Evolutionary conservation across 768 basidiomycete species (phyloP).

Genomic region (Auriscalpium vulgare): DNA sequence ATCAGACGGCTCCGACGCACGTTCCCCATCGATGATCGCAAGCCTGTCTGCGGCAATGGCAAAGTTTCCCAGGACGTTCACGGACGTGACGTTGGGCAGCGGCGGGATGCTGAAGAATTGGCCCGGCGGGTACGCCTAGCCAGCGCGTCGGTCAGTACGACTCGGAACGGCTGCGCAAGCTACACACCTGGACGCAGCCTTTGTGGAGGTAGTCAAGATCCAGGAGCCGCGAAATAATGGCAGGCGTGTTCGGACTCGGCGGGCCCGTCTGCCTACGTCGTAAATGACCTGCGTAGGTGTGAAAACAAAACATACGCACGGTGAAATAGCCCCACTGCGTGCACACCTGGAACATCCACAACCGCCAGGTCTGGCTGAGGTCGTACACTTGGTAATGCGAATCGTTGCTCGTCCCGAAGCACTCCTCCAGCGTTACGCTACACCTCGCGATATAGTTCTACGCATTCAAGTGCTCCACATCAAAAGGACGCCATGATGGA

Average conservation of each 20-base stretch:
- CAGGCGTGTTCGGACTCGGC: constrained; percentile 55
- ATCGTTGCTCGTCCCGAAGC: constrained; percentile 81
- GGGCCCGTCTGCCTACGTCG: constrained; percentile 52
- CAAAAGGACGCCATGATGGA: constrained; percentile 9
- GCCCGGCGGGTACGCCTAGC: constrained; percentile 71
- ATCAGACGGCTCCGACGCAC: constrained; percentile 25
- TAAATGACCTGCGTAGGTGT: not conserved
- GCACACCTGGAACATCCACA: constrained; percentile 90
- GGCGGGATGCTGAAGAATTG: constrained; percentile 62
- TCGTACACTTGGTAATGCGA: constrained; percentile 50
- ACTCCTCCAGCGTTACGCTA: constrained; percentile 47
- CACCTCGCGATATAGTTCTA: constrained; percentile 20
- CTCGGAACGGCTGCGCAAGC: too few relatives aligned
- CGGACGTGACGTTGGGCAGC: constrained; percentile 71
- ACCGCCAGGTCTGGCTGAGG: constrained; percentile 71
- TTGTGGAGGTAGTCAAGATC: constrained; percentile 65
- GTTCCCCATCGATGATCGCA: constrained; percentile 84
- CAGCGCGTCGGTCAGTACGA: not conserved
- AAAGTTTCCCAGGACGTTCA: constrained; percentile 83
- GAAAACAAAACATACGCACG: constrained; percentile 31
- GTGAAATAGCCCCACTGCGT: constrained; percentile 95
- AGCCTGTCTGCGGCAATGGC: constrained; percentile 71
- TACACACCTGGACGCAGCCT: constrained; percentile 51
- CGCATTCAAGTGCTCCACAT: too few relatives aligned
- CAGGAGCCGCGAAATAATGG: constrained; percentile 73